Conservation (phyloP, 768 basidiomycete species). For the Candolleomyces efflorescens region DNA sequence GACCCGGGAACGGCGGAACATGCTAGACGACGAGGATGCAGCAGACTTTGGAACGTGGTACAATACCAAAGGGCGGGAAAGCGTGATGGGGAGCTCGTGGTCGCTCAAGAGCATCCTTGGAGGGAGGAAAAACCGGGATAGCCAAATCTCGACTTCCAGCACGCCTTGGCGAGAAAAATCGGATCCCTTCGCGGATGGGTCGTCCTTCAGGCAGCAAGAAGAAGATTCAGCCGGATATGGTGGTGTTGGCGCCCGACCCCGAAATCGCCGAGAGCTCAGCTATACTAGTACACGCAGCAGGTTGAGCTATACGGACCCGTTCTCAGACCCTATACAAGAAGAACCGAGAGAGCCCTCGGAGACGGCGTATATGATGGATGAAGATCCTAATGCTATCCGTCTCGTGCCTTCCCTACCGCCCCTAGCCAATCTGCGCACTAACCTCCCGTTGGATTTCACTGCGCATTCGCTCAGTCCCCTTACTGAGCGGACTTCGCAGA, state of each 20-base stretch:
- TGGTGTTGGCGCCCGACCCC: slow-evolving; percentile 25
- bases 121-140: slow-evolving; percentile 31
- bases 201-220: slow-evolving; percentile 32
- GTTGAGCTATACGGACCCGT: slow-evolving; percentile 45
- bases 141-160: slow-evolving; percentile 26
- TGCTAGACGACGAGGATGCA: slow-evolving; percentile 75
- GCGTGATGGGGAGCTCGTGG: slow-evolving; percentile 47
- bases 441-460: slow-evolving; percentile 27
- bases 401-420: slow-evolving; percentile 12
- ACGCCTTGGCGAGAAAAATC: slow-evolving; percentile 41
- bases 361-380: slow-evolving; percentile 13
- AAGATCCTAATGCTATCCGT: slow-evolving; percentile 14
- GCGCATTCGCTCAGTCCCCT: slow-evolving; percentile 35
- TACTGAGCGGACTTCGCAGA: slow-evolving; percentile 33
- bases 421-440: slow-evolving; percentile 24
- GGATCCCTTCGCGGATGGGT: slow-evolving; percentile 48
- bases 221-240: slow-evolving; percentile 25
- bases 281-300: slow-evolving; percentile 30
- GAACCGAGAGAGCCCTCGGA: slow-evolving; percentile 20
- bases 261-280: slow-evolving; percentile 29
- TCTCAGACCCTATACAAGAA: slow-evolving; percentile 37
- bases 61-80: slow-evolving; percentile 30
- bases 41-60: slow-evolving; percentile 46
- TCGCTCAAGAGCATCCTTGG: slow-evolving; percentile 45
- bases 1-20: slow-evolving; percentile 49